These are phyloP conservation scores for Nadsonia fulvescens DNA, from an alignment of 805 yeast species.

Conservation along the genomic window DNA sequence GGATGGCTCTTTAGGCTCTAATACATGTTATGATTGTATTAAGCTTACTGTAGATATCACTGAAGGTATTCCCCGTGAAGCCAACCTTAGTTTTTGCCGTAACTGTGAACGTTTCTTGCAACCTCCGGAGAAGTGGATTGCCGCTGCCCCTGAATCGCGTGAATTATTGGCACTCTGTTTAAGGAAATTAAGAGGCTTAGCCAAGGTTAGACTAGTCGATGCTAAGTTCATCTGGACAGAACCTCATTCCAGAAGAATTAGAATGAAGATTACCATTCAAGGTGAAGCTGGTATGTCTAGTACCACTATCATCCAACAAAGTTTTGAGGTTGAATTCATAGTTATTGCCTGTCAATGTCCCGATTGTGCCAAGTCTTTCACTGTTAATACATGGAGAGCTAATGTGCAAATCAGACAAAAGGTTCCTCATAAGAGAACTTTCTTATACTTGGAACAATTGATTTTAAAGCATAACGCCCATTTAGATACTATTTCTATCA, in stretches of 20 bases:
- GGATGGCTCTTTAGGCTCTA: conserved; percentile 83
- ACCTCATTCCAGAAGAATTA: conserved; percentile 88
- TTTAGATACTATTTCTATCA: conserved; percentile 75
- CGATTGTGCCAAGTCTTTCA: conserved; percentile 88
- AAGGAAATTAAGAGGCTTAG: conserved; percentile 72
- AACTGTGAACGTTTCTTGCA: conserved; percentile 92
- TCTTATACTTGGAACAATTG: conserved; percentile 78
- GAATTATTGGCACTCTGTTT: conserved; percentile 83
- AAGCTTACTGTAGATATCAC: conserved; percentile 86
- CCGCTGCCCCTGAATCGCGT: conserved; percentile 79
- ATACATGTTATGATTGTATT: conserved; percentile 96
- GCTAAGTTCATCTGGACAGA: conserved; percentile 95
- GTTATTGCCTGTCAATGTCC: conserved; percentile 93
- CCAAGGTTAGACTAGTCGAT: conserved; percentile 73
- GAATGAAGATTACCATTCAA: conserved; percentile 76
- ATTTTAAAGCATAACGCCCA: conserved; percentile 85
- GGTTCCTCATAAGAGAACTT: conserved; percentile 87
- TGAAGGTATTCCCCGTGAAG: conserved; percentile 85
- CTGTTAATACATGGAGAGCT: conserved; percentile 92
- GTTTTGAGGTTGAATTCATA: conserved; percentile 83
- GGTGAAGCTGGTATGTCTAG: conserved; percentile 67
- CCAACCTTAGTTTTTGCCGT: conserved; percentile 72
- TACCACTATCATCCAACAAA: conserved; percentile 79
- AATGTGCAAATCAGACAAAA: conserved; percentile 93
- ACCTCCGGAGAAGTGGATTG: conserved; percentile 89